Base-by-base conservation (phyloP, 2,329 filamentous ascomycete genomes). In the Verticillium dahliae region DNA sequence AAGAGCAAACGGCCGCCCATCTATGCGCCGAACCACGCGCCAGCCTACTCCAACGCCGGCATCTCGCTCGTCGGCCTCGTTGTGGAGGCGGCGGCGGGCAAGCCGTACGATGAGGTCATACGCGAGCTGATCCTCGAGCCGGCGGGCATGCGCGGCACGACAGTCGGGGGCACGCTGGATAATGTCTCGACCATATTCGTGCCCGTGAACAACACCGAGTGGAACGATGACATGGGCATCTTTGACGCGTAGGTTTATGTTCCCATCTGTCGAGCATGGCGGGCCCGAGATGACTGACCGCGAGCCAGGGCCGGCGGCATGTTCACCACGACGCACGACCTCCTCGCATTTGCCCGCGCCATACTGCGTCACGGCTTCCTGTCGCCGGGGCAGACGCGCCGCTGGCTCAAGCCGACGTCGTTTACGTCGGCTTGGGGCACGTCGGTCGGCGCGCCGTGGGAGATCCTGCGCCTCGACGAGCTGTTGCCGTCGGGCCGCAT, bases 1-100 rank as follows among this genome's bases (percentile, higher is more conserved):
- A 67, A 65, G 22, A 65, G 66, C 57, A 69, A 69, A 5, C 69
- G 65, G 2, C 59, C 72, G 6, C 80, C 80, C 0, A 69, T 75
- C 1, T 81, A 78, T 58, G 67, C 70, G 0, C 75, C 81, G 0
- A 80, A 77, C 64, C 73, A 75, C 0, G 76, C 72, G 2, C 80
- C 81, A 0, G 71, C 75, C 2, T 85, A 85, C 67, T 79, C 80
- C 34, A 83, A 84, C 64, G 69, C 76, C 3, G 80, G 73, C 1
- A 79, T 80, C 22, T 69, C 75, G 1, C 62, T 82, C 2, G 73
- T 83, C 1, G 79, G 78, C 2, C 69, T 78, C 1, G 77, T 78
- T 0, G 70, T 84, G 0, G 78, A 82, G 62, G 73, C 73, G 6
- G 72, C 78, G 0, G 78, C 77, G 0, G 75, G 76, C 4, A 74